Conservation (phyloP, 208 protist species). For the Acanthamoeba healyi region DNA sequence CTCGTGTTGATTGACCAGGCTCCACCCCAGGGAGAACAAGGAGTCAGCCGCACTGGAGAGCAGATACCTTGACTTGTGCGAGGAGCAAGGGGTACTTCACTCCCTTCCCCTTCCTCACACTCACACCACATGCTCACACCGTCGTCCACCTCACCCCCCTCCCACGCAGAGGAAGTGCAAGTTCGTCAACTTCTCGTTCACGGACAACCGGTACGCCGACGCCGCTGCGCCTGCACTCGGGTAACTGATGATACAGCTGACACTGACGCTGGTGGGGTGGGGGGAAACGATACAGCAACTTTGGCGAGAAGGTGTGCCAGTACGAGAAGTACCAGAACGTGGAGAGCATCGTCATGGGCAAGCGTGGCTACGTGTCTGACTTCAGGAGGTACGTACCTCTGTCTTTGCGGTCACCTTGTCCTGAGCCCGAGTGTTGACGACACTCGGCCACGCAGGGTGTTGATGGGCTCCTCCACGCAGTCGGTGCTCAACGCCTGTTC, state of each 20-base stretch:
- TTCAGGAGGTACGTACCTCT: neutral
- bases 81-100: neutral
- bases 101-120: no score
- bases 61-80: neutral
- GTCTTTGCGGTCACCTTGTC: no score
- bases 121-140: no score
- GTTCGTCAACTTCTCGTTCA: neutral
- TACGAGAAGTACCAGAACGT: slow-evolving; percentile 14
- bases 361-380: neutral
- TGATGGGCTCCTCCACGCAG: slow-evolving; percentile 4
- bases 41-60: neutral
- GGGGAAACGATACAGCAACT: neutral
- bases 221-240: no score
- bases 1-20: no score
- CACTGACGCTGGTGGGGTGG: no score
- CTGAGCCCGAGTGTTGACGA: no score
- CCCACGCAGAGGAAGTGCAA: slow-evolving; percentile 25
- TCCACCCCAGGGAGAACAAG: slow-evolving; percentile 7
- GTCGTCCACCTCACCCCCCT: no score
- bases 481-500: neutral
- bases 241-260: no score
- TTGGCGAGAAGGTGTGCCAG: slow-evolving; percentile 7
- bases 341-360: neutral
- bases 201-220: neutral
- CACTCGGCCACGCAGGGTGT: neutral